A percentile compares a stretch with the other conserved stretches of the same genome.
These are phyloP conservation scores for Beauveria bassiana DNA, from an alignment of 2,329 filamentous ascomycete genomes.

Conservation along the genomic window DNA sequence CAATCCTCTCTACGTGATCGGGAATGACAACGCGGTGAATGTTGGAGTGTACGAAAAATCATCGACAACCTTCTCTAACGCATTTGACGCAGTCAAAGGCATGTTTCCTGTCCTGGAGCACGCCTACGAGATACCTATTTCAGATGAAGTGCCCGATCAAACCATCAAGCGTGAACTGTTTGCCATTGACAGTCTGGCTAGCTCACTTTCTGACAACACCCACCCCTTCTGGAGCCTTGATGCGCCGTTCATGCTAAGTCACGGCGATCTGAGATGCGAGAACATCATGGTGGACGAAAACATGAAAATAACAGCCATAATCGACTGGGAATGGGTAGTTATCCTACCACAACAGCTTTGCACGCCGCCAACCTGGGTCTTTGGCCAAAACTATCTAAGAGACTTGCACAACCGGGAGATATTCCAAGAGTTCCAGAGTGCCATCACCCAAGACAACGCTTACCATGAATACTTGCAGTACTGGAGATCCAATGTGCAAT, in stretches of 20 bases:
- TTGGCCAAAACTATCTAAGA: background rate
- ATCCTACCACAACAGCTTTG: background rate
- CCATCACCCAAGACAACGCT: background rate
- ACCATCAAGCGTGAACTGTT: background rate
- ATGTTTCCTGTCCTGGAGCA: background rate
- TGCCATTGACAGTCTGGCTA: background rate
- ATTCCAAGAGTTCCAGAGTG: background rate
- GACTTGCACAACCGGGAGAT: background rate
- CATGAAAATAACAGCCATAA: background rate
- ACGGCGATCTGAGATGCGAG: background rate
- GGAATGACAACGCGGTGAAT: background rate
- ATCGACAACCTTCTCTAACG: background rate
- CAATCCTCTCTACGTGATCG: background rate
- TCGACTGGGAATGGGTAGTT: background rate
- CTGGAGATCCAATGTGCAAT: background rate
- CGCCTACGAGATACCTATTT: background rate
- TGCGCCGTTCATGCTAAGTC: background rate
- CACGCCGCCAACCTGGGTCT: background rate
- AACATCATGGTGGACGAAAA: background rate
- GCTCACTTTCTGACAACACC: background rate
- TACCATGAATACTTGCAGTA: background rate
- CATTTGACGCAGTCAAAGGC: background rate
- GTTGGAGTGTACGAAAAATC: background rate
- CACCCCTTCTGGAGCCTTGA: background rate
- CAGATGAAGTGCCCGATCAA: background rate